Percentiles rank a stretch among this genome's conserved stretches.
phyloP scores from a whole-genome alignment of 306 rosid species.

The Styphnolobium japonicum region DNA sequence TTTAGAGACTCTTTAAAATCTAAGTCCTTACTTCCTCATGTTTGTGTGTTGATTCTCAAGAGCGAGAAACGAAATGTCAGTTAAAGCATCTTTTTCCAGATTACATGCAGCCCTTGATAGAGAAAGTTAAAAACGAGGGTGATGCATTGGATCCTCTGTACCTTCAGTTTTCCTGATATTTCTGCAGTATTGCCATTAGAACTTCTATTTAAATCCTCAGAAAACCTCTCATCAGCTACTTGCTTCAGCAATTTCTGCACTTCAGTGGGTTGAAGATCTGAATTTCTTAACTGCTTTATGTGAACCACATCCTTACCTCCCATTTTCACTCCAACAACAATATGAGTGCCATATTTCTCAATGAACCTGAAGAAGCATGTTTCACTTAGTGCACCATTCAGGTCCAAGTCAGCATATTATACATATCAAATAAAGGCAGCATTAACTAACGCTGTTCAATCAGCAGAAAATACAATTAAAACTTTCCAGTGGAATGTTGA shows the following conservation, averaged over 20 bases:
- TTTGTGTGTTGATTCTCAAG: neutral
- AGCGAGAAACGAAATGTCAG: neutral
- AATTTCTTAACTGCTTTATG: slow-evolving; percentile 50
- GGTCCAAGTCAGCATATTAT: neutral
- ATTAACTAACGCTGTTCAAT: neutral
- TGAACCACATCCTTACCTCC: slow-evolving; percentile 66
- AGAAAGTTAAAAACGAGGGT: neutral
- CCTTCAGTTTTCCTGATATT: slow-evolving; percentile 35
- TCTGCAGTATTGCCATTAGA: slow-evolving; percentile 12
- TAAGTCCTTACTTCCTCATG: neutral
- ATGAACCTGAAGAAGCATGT: slow-evolving; percentile 49
- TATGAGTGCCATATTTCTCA: slow-evolving; percentile 68
- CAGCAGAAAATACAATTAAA: neutral
- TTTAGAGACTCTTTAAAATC: neutral
- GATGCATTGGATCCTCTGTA: slow-evolving; percentile 14
- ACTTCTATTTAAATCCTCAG: slow-evolving; percentile 31
- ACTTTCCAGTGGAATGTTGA: neutral
- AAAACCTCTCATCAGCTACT: slow-evolving; percentile 54
- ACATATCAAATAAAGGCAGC: neutral
- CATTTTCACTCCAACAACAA: slow-evolving; percentile 69
- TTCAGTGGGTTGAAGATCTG: slow-evolving; percentile 42
- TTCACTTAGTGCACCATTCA: neutral
- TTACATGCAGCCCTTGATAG: neutral
- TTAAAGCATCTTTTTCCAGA: neutral
- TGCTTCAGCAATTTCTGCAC: slow-evolving; percentile 53